Base-by-base conservation (phyloP, 1,284 basidiomycete genomes). In the Neonothopanus nambi region DNA sequence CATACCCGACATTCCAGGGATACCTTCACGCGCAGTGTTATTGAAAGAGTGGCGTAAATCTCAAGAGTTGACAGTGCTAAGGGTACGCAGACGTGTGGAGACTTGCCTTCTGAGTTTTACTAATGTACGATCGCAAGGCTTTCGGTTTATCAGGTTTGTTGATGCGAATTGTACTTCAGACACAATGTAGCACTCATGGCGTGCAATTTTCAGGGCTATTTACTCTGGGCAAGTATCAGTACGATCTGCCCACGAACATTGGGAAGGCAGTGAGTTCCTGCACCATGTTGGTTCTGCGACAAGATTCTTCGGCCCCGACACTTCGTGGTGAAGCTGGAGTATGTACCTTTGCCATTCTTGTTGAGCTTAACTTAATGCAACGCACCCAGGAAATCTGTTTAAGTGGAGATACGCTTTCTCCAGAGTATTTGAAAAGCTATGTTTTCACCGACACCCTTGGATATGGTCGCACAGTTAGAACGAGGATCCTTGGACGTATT, bases 321-420 rank as follows among this genome's bases (percentile, higher is more conserved):
- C 36, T 55, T 17, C 54, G 49, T 39, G 49, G 54, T n/a, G 41
- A 55, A 36, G 40, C 46, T 36, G 49, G 54, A 18, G 54, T 55
- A 36, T 37, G 37, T 52, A 17, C 24, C 8, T 2, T 45, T 1
- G 15, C 5, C 12, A 24, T 28, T 45, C 42, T 45, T 26, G 20
- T 43, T n/a, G 12, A 30, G 15, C 3, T 24, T 8, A 17, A 30
- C 24, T 17, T n/a, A 45, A n/a, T 13, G 15, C 17, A 28, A 33
- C 13, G 5, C 11, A 6, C 11, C 33, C 18, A 54, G 48, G 43
- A 51, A 52, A 30, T 51, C 13, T 55, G 33, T 17, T 7, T 45
- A 26, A 23, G n/a, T n/a, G 48, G 35, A n/a, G 49, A 39, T 45
- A 23, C 18, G 12, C 17, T 23, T 39, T n/a, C 39, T 24, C 15